Evolutionary conservation across 192 early-diverging fungal genomes (phyloP).

Genomic region (Spizellomyces punctatus): DNA sequence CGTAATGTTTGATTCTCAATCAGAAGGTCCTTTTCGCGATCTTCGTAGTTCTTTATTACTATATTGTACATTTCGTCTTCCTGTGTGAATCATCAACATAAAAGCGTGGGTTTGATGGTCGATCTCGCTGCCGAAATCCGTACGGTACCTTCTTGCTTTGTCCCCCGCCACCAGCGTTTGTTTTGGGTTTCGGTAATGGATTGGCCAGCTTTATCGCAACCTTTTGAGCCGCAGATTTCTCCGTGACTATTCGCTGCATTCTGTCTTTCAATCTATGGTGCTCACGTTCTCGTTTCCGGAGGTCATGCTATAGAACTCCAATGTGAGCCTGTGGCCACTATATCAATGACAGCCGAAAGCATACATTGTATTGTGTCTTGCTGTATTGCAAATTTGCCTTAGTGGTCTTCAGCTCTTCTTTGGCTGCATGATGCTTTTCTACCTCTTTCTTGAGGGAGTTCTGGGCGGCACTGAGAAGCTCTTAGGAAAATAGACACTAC

Average conservation of each 20-base stretch:
- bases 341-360: too few relatives aligned
- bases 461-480: conserved; percentile 1
- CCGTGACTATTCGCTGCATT: conserved; percentile 26
- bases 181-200: conserved; percentile 26
- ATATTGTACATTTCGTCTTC: conserved; percentile 37
- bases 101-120: background rate
- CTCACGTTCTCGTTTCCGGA: conserved; percentile 31
- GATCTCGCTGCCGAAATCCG: background rate
- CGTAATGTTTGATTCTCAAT: conserved; percentile 44
- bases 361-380: conserved; percentile 36
- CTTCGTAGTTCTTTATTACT: conserved; percentile 46
- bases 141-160: background rate
- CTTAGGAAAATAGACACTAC: background rate
- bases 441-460: conserved; percentile 18
- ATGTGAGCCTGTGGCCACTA: too few relatives aligned
- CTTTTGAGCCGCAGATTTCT: conserved; percentile 20
- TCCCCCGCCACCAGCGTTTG: background rate
- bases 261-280: conserved; percentile 28
- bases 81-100: background rate
- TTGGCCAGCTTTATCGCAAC: conserved; percentile 27
- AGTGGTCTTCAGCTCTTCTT: conserved; percentile 37
- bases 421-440: conserved; percentile 24
- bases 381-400: conserved; percentile 22
- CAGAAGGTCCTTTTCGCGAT: conserved; percentile 46
- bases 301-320: conserved; percentile 18